A percentile compares a stretch with the other conserved stretches of the same genome.
Evolutionary conservation across 768 basidiomycete species (phyloP).

Genomic region (Panellus pusillus): DNA sequence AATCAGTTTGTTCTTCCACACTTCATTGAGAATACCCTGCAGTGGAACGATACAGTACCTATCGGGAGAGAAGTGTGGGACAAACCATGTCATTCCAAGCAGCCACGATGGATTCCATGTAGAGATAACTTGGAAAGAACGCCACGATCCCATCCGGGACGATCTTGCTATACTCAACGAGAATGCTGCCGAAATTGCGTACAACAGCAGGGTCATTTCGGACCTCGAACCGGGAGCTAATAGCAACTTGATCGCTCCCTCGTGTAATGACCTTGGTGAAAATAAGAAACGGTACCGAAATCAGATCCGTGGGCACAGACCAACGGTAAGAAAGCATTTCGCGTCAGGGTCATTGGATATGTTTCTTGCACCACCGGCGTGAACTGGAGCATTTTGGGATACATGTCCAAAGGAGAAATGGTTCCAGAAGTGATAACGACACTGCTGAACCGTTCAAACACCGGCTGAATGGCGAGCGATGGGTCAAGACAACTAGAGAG

Average conservation of each 20-base stretch:
- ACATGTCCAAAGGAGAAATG: slow-evolving; percentile 98
- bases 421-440: slow-evolving; percentile 99
- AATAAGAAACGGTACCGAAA: slow-evolving; percentile 4
- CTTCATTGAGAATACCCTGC: slow-evolving; percentile 97
- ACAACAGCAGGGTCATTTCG: slow-evolving; percentile 99
- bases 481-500: slow-evolving; percentile 88
- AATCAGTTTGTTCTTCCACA: slow-evolving; percentile 99
- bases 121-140: slow-evolving; percentile 98
- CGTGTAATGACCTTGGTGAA: slow-evolving; percentile 84
- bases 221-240: slow-evolving; percentile 98
- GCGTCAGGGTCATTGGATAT: slow-evolving; percentile 95
- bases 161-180: slow-evolving; percentile 96
- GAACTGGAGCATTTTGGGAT: slow-evolving; percentile 99
- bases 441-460: slow-evolving; percentile 96
- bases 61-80: slow-evolving; percentile 8
- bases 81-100: slow-evolving; percentile 99
- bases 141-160: slow-evolving; percentile 98
- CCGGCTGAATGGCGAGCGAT: slow-evolving; percentile 94
- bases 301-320: slow-evolving; percentile 42
- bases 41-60: not conserved
- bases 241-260: slow-evolving; percentile 97
- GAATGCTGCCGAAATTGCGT: slow-evolving; percentile 96
- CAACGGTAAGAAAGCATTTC: slow-evolving; percentile 94
- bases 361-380: slow-evolving; percentile 96
- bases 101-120: slow-evolving; percentile 99